Evolutionary conservation across 2,329 filamentous ascomycete species (phyloP), one percentile per base, ranked within the genome.

Genomic region (Xylogone sp.): DNA sequence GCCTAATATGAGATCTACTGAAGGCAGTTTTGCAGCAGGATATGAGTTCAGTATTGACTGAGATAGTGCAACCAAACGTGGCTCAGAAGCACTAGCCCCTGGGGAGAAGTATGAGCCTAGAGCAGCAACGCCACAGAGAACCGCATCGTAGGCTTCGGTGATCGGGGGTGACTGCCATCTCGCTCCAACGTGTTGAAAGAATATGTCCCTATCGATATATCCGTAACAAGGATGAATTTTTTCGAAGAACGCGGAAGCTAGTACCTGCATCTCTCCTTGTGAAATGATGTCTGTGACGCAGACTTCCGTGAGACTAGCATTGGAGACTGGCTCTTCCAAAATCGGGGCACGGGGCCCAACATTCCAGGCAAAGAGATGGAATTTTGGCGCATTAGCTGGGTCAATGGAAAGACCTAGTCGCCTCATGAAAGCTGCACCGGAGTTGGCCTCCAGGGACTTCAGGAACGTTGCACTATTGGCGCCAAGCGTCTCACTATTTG

Each of bases 251-350:
- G 45, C 5, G 56, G n/a, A 43, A 45, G 2, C 34, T 31, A 13
- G 53, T 62, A 18, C 34, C 39, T 19, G 29, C 42, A 53, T 50
- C 21, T 16, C 42, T 1, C 42, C 44, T 2, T 48, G 51, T 12
- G 48, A 22, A 19, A 29, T 29, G 44, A 46, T 46, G 18, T 46
- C 45, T 12, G 31, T 19, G 21, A 18, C 19, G 19, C 21, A 18
- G 4, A 31, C 24, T 19, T 18, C n/a, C 6, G 7, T 7, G 6
- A 24, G n/a, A 16, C 21, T 9, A 9, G 10, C 21, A 29, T n/a
- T n/a, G n/a, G n/a, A n/a, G n/a, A 9, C 2, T 31, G 22, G 21
- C n/a, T 12, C 29, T 7, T 8, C 16, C 4, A 8, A n/a, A 16
- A 9, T 2, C 20, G 22, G 21, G 7, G 21, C 19, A 16, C 45